Base-by-base conservation (phyloP, 2,329 filamentous ascomycete species). In the Sporothrix protearum region DNA sequence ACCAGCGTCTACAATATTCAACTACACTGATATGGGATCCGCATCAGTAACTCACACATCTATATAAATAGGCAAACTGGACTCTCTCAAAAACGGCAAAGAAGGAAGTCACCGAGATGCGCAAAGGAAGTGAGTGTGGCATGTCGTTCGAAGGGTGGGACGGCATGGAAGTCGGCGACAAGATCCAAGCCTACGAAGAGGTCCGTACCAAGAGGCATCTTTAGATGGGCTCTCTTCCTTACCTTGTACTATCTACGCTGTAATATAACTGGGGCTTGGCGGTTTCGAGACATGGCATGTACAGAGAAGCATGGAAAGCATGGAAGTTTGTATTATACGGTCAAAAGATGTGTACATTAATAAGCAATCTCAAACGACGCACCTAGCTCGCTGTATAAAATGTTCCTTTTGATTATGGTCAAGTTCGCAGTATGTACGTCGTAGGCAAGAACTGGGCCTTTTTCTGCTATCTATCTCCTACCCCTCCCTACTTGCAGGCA, bases 61-160 rank as follows among this genome's bases (percentile, higher is more conserved):
- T 72, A 97, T 95, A 94, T 75, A 86, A 86, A 68, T 72, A 97
- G 95, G 94, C 75, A 86, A 86, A 68, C 87, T 98, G 57, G 86
- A 88, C 22, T 92, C 92, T 0, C 88, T 99, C 72, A 97, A 96
- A 83, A 92, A 96, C 77, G 89, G 92, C 80, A 97, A 97, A 98
- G 85, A 96, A 96, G 80, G 93, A 97, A 75, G 92, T 96, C 39
- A 84, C 85, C 61, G 93, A 97, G 78, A 96, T 97, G 89, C 89
- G 89, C 77, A 98, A 97, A 82, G 94, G 94, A 72, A 88, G 87
- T n/a, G 96, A 99, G 81, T 99, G 96, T 77, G 96, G 96, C 75
- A 90, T 99, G 75, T 89, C 88, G 69, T 95, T 99, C 77, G 89
- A 91, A 2, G 86, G 85, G 42, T 99, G 93, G 89, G 85, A 91